Percentiles rank a stretch among this genome's conserved stretches.
Evolutionary conservation across 495 filamentous ascomycete species (phyloP).

Genomic region (Neurospora pannonica): DNA sequence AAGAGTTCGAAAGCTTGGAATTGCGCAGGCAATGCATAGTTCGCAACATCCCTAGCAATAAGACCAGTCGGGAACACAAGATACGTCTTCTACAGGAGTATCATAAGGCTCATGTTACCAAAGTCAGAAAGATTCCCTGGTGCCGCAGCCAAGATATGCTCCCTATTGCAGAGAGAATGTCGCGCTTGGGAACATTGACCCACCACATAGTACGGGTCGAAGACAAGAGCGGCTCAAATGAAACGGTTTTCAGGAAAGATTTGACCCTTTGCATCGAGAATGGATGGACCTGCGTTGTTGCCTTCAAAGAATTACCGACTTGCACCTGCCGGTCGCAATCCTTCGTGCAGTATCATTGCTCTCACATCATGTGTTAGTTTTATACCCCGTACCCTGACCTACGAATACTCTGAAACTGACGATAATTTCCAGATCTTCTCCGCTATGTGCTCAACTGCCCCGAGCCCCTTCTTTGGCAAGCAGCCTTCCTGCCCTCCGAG

Average conservation of each 20-base stretch:
- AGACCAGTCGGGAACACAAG: accelerated
- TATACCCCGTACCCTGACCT: background rate
- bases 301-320: background rate
- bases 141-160: no score
- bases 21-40: background rate
- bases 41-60: background rate
- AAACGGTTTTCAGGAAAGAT: background rate
- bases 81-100: background rate
- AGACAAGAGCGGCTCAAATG: background rate
- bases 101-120: background rate
- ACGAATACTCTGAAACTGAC: background rate
- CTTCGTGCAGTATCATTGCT: background rate
- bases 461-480: background rate
- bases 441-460: background rate
- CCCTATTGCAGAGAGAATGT: no score
- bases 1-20: accelerated
- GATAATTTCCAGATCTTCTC: background rate
- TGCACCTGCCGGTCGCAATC: background rate
- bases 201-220: background rate
- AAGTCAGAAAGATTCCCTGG: background rate
- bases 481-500: background rate
- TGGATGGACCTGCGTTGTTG: background rate
- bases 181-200: background rate
- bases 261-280: background rate
- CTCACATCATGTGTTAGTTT: background rate